Percentiles rank a stretch among this genome's conserved stretches.
These are phyloP conservation scores for Histomonas meleagridis DNA, from an alignment of 208 protist genomes.

Conservation along the genomic window DNA sequence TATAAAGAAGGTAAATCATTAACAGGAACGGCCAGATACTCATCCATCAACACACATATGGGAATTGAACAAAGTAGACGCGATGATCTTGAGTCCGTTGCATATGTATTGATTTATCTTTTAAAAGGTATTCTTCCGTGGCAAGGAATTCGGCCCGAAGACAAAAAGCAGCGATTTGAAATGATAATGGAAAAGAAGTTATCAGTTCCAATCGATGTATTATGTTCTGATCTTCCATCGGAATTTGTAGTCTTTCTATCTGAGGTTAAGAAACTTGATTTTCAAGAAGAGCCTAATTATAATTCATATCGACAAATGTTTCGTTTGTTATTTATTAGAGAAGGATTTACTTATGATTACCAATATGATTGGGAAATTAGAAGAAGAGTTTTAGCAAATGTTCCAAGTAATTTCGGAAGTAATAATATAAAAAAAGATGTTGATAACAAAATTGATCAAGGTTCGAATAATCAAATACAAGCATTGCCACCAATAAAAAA, in stretches of 20 bases:
- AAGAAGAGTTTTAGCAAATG: too few relatives aligned
- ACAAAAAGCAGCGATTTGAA: conserved; percentile 95
- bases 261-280: conserved; percentile 81
- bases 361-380: conserved; percentile 98
- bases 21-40: conserved; percentile 92
- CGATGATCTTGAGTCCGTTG: conserved; percentile 76
- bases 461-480: too few relatives aligned
- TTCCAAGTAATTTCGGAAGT: too few relatives aligned
- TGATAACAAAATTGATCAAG: too few relatives aligned
- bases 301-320: conserved; percentile 79
- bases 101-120: conserved; percentile 98
- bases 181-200: conserved; percentile 90
- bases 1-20: conserved; percentile 62
- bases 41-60: conserved; percentile 95
- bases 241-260: conserved; percentile 90
- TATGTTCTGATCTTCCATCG: conserved; percentile 67
- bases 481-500: too few relatives aligned
- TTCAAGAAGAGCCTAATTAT: conserved; percentile 96
- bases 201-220: conserved; percentile 70
- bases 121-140: conserved; percentile 87
- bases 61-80: conserved; percentile 78
- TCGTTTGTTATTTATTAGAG: conserved; percentile 77
- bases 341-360: conserved; percentile 88
- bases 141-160: conserved; percentile 73
- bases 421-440: too few relatives aligned